Evolutionary conservation across 495 filamentous ascomycete species (phyloP), one percentile per base, ranked within the genome.

Genomic region (Podospora didyma): DNA sequence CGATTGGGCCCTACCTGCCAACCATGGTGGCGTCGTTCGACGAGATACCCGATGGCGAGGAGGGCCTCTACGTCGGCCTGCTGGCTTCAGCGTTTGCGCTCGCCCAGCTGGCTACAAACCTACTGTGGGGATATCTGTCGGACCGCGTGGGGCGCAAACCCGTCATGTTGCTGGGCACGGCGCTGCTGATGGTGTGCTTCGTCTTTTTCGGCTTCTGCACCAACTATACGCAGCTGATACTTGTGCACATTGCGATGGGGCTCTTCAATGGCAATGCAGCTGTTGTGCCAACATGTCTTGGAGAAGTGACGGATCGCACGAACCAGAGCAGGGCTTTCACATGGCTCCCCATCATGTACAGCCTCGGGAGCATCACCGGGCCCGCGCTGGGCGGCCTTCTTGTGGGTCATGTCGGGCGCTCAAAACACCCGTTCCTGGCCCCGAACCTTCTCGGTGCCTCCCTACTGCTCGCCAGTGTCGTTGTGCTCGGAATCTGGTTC

Each of bases 1-100:
- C 89, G 14, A 96, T 98, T 58, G 88, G 87, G n/a, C 94, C 94
- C 0, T 98, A 98, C 70, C 82, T 98, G 0, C 94, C 94, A 0
- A 82, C 90, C 54, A 97, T 97, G 93, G 84, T 89, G 2, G 83
- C 86, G 10, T 85, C 82, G 7, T 97, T 98, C 62, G 88, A 89
- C 3, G 89, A 90, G 58, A 86, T 96, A 26, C 76, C 86, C 21
- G 63, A 76, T 22, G 78, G 74, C 0, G 74, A 89, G 55, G 88
- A 90, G 21, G 94, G 94, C 6, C 67, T 97, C 34, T 97, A 96
- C 69, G 92, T 97, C 16, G 94, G 94, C 22, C 73, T 88, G 42
- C 86, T 97, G 42, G 95, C 91, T 0, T 95, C 90, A 2, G 80
- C 89, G 0, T 98, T 97, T 71, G 94, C 94, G 5, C 72, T 95